Evolutionary conservation across 192 early-diverging fungal species (phyloP), one percentile per base, ranked within the genome.

Genomic region (Coemansia sp.): DNA sequence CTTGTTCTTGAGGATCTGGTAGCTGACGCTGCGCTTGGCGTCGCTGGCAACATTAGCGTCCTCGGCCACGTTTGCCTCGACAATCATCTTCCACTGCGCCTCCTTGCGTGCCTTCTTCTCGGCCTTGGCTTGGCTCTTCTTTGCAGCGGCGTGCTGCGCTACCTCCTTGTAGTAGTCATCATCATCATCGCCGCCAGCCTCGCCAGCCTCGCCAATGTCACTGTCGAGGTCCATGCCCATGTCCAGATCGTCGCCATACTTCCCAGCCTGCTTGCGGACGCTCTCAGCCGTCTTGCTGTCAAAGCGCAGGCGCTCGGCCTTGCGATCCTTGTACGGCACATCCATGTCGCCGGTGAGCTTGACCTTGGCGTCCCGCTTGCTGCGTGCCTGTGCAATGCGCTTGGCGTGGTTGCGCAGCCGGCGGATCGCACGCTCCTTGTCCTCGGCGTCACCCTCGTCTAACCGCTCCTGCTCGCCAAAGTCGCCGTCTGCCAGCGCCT

Each of bases 1-100:
- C 84, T 93, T 92, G 85, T 99, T 99, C 78, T 94, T 90, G 68
- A 96, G 85, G 68, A 99, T 99, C 63, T 92, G 86, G 80, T 90
- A 95, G 60, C 87, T 90, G 31, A 92, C 90, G 25, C 79, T 72
- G 34, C 97, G 92, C 80, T 96, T 96, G 35, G 77, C 62, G 29
- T 84, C 87, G 29, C 70, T 78, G 7, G 63, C 77, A 58, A 89
- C 70, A 2, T 60, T 49, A 0, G 74, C 70, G 48, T 89, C 86
- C 67, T 68, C 79, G 52, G 66, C 84, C 48, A 55, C 66, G 55
- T 88, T 77, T 35, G 74, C 84, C 9, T 75, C 84, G 45, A 55
- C 68, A 49, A 87, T 75, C 46, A 71, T 81, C 12, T 75, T 75
- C 21, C 71, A 71, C 59, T 83, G 72, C 7, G 48, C 67, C 43